Evolutionary conservation across 2,329 filamentous ascomycete species (phyloP), one percentile per base, ranked within the genome.

Genomic region (Xylaria sp.): DNA sequence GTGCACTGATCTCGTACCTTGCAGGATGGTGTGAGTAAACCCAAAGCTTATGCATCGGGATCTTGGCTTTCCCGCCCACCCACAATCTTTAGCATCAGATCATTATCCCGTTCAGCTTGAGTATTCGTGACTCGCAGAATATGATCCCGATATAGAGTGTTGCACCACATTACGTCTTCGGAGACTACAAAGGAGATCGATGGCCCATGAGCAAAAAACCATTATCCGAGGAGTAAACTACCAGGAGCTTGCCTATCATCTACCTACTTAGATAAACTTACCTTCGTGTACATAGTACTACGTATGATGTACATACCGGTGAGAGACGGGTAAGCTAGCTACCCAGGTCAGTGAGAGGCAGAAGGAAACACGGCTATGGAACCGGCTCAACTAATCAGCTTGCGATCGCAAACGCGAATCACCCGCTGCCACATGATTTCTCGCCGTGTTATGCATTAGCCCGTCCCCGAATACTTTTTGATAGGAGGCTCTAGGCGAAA

Each of bases 351-450:
- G 45, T 36, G 23, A 13, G 10, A 12, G n/a, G 8, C 48, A 25
- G 34, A 52, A 15, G 50, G 48, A 65, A 65, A 55, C 53, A 50
- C 28, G 41, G 43, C 39, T 56, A 60, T 60, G 50, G 30, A 63
- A 34, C 56, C 45, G 36, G 39, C 8, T 68, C 28, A 52, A 61
- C 62, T 59, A 65, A 70, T 70, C 68, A 65, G 62, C 53, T 52
- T 18, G 36, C 68, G 65, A 70, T 60, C 65, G 62, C 66, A 70
- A 63, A 66, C 60, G 57, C 64, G 68, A 70, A 68, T 70, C 68
- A 48, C 34, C 61, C 65, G 50, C 61, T 10, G 61, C 65, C 62
- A 67, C 68, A 66, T 66, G 67, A 57, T 60, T 64, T 25, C 52
- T 15, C 39, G 52, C 43, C 55, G 56, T 52, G 63, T 34, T 60